Base-by-base conservation (phyloP, 176 grass and related monocot genomes). In the Canna indica region DNA sequence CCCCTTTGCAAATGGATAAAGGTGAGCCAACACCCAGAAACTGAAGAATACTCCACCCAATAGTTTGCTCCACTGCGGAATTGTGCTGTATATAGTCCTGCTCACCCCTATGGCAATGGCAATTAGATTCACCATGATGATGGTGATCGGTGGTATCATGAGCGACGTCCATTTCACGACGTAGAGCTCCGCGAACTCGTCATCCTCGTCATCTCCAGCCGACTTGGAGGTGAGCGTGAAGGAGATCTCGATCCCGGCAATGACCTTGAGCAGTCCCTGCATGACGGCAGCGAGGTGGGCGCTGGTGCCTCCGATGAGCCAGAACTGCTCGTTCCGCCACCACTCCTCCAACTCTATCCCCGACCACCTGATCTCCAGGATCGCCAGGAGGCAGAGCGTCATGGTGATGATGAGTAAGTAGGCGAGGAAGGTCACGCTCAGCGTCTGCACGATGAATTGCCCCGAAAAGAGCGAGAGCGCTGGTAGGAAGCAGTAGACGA, bases 291-390 rank as follows among this genome's bases (percentile, higher is more conserved):
- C 94, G 30, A 99, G 75, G 83, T 99, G 94, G 4, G 94, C 94
- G 73, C 94, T 99, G 63, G 86, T 90, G 35, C 94, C 94, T 78
- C 89, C 94, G 63, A 99, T 93, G 56, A 99, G 81, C 94, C 94
- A 99, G 77, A 99, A 99, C 41, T 99, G 94, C 69, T 99, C 94
- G 12, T 99, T 99, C 16, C 94, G 45, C 94, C 94, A 99, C 89
- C 94, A 99, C 73, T 93, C 94, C 72, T 99, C 94, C 1, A 99
- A 84, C 61, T 86, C 86, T 59, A 99, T 93, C 59, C 94, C 89
- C 0, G 94, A 99, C 94, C 89, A 99, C 86, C 87, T 87, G 84
- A 99, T 85, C 78, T 99, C 94, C 69, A 99, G 67, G 72, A 99
- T 52, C 58, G 94, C 94, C n/a, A 93, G 57, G 64, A 99, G 82